phyloP scores from a whole-genome alignment of 2,329 filamentous ascomycete genomes.

The Colletotrichum cordylinicola region DNA sequence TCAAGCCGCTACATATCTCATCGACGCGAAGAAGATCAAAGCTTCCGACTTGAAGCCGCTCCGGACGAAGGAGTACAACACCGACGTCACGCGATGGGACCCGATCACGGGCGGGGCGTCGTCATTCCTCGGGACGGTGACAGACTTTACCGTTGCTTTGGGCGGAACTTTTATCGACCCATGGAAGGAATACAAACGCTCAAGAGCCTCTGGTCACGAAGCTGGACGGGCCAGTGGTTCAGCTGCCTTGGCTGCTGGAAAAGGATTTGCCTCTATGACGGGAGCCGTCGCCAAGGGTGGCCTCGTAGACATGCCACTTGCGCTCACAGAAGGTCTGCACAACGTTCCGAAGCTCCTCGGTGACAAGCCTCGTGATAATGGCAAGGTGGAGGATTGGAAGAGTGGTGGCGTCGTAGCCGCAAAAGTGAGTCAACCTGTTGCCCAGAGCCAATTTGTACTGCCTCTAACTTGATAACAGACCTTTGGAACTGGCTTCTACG shows the following conservation, averaged over 20 bases:
- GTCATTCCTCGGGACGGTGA: neutral
- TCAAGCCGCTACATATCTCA: neutral
- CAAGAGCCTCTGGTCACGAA: neutral
- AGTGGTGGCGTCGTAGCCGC: conserved; percentile 35
- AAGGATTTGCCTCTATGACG: conserved; percentile 29
- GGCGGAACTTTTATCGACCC: conserved; percentile 21
- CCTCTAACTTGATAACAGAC: neutral
- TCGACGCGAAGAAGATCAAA: neutral
- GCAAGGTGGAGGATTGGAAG: conserved; percentile 36
- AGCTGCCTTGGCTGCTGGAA: conserved; percentile 2
- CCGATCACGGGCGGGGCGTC: conserved; percentile 13
- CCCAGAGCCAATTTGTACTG: neutral
- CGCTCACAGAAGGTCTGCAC: conserved; percentile 38
- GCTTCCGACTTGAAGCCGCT: conserved; percentile 40
- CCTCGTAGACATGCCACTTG: conserved; percentile 39
- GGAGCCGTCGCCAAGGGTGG: conserved; percentile 34
- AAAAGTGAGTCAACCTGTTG: conserved; percentile 18
- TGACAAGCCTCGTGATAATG: conserved; percentile 36
- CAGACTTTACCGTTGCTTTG: conserved; percentile 13
- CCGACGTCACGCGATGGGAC: conserved; percentile 38
- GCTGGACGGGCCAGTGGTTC: neutral
- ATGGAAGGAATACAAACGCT: conserved; percentile 15
- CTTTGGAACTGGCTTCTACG: conserved; percentile 31
- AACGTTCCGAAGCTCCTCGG: conserved; percentile 40
- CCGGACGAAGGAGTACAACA: conserved; percentile 16